Conservation (phyloP, 1,284 basidiomycete genomes). For the Ceratobasidium sp. region DNA sequence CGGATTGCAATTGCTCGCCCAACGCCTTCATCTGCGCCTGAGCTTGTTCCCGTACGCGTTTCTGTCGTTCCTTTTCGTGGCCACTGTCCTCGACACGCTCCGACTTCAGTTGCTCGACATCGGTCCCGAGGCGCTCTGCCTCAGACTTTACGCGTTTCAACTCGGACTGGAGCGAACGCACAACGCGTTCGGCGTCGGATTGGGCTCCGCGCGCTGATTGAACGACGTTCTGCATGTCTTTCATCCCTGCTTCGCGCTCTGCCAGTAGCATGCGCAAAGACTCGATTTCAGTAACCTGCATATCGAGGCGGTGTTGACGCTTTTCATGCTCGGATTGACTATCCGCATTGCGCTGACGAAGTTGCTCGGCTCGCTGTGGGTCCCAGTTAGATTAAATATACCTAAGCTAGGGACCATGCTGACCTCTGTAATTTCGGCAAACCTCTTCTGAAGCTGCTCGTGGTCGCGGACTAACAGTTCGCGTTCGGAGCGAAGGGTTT, state of each 20-base stretch:
- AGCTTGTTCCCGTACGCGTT: constrained; percentile 60
- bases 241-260: constrained; percentile 67
- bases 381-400: background rate
- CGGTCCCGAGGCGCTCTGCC: constrained; percentile 75
- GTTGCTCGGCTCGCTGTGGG: constrained; percentile 59
- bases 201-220: constrained; percentile 62
- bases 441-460: constrained; percentile 70
- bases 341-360: constrained; percentile 63
- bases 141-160: constrained; percentile 71
- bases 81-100: constrained; percentile 60
- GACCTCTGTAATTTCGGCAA: constrained; percentile 69
- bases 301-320: constrained; percentile 72
- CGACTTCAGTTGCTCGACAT: constrained; percentile 73
- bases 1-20: constrained; percentile 62
- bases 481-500: constrained; percentile 74
- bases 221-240: constrained; percentile 61
- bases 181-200: constrained; percentile 64
- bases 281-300: constrained; percentile 71
- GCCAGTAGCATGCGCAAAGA: constrained; percentile 69
- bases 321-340: constrained; percentile 73
- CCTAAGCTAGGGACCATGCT: constrained; percentile 42
- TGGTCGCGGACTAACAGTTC: constrained; percentile 68
- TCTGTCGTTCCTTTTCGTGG: constrained; percentile 21
- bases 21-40: constrained; percentile 68
- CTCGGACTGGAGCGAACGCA: constrained; percentile 70